phyloP scores from a whole-genome alignment of 2,329 filamentous ascomycete genomes.

The Fusarium lyarnte region DNA sequence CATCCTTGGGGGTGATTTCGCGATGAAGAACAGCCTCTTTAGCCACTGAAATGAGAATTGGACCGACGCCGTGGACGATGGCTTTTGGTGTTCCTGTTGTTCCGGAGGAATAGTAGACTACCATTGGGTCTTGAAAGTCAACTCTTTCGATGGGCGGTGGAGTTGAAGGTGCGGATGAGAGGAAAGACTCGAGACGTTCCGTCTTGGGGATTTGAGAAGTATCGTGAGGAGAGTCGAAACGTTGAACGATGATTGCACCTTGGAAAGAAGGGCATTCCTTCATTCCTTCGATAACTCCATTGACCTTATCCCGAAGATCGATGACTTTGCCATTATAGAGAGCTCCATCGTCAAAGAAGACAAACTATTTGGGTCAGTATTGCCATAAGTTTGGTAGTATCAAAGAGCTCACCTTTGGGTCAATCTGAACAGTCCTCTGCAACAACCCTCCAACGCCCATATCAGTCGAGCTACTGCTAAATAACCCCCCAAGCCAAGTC shows the following conservation, averaged over 20 bases:
- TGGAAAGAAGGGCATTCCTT: slow-evolving; percentile 67
- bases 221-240: slow-evolving; percentile 71
- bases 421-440: slow-evolving; percentile 78
- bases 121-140: slow-evolving; percentile 77
- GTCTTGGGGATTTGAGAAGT: slow-evolving; percentile 61
- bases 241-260: slow-evolving; percentile 71
- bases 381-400: not conserved
- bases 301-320: slow-evolving; percentile 78
- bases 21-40: slow-evolving; percentile 70
- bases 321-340: slow-evolving; percentile 82
- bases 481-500: slow-evolving; percentile 76
- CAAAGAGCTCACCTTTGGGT: slow-evolving; percentile 65
- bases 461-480: slow-evolving; percentile 81
- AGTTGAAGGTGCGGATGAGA: slow-evolving; percentile 46
- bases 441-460: slow-evolving; percentile 84
- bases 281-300: slow-evolving; percentile 74
- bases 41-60: slow-evolving; percentile 61
- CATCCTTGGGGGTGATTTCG: slow-evolving; percentile 50
- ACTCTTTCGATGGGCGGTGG: slow-evolving; percentile 67
- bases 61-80: slow-evolving; percentile 81
- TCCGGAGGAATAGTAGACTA: slow-evolving; percentile 82
- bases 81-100: slow-evolving; percentile 88
- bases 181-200: slow-evolving; percentile 57
- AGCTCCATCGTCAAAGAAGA: slow-evolving; percentile 86
- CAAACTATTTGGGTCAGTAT: slow-evolving; percentile 54